Evolutionary conservation across 805 yeast genomes (phyloP).

Genomic region (Cyberlindnera maritima): DNA sequence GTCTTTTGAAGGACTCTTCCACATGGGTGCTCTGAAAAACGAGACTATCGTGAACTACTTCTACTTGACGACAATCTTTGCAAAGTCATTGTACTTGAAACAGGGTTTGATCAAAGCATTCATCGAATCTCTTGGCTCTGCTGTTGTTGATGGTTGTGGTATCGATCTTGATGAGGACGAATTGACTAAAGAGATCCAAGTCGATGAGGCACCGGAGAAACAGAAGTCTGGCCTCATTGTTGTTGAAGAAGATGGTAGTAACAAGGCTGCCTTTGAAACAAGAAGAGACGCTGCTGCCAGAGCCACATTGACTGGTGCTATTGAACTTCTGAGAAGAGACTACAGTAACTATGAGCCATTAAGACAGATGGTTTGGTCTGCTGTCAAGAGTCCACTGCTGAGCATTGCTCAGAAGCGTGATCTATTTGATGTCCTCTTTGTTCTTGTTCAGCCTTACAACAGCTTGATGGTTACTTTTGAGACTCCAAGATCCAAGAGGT

Average conservation of each 20-base stretch:
- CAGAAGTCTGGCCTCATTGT: conserved; percentile 44
- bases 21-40: conserved; percentile 77
- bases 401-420: conserved; percentile 58
- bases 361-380: conserved; percentile 61
- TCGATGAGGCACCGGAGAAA: conserved; percentile 8
- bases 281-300: conserved; percentile 68
- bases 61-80: conserved; percentile 55
- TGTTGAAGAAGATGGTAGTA: conserved; percentile 53
- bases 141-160: conserved; percentile 63
- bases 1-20: conserved; percentile 68
- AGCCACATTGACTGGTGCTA: conserved; percentile 60
- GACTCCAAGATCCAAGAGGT: conserved; percentile 64
- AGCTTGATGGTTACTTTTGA: conserved; percentile 59
- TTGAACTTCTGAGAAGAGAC: conserved; percentile 60
- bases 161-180: conserved; percentile 66
- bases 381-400: conserved; percentile 58
- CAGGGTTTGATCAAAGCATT: conserved; percentile 47
- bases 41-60: conserved; percentile 56
- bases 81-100: conserved; percentile 51
- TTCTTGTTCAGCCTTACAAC: conserved; percentile 62
- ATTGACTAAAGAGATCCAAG: conserved; percentile 30
- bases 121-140: conserved; percentile 52
- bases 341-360: conserved; percentile 55
- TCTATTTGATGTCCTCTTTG: conserved; percentile 61
- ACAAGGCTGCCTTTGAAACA: conserved; percentile 38